These are phyloP conservation scores for Lasiosphaeris hirsuta DNA, from an alignment of 495 filamentous ascomycete species.

Conservation along the genomic window DNA sequence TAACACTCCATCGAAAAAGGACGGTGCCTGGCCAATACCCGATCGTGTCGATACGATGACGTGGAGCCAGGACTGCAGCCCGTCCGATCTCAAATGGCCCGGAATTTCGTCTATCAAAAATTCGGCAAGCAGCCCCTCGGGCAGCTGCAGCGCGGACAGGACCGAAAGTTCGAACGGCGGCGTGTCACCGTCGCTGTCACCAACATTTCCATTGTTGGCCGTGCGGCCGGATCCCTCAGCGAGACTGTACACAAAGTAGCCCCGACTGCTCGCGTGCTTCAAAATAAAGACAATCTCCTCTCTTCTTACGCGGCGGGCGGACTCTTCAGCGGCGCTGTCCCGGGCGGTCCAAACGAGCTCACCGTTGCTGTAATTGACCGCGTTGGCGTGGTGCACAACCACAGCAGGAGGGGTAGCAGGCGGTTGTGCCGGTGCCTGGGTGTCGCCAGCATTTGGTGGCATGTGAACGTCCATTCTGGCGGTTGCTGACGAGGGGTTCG, in stretches of 20 bases:
- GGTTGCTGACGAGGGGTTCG: background rate
- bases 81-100: constrained; percentile 28
- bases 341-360: constrained; percentile 8
- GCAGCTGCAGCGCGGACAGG: constrained; percentile 22
- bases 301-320: constrained; percentile 13
- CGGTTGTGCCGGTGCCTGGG: background rate
- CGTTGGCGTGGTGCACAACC: background rate
- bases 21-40: constrained; percentile 59
- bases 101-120: constrained; percentile 32
- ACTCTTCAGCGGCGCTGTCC: background rate
- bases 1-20: constrained; percentile 56
- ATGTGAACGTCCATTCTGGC: constrained; percentile 1
- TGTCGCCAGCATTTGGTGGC: constrained; percentile 8
- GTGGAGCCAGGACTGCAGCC: constrained; percentile 39
- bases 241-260: constrained; percentile 36
- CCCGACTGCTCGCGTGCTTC: background rate
- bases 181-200: background rate
- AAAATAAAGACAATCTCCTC: constrained; percentile 38
- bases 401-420: too few relatives aligned
- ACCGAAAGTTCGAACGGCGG: constrained; percentile 30
- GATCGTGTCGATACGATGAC: constrained; percentile 72
- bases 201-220: background rate
- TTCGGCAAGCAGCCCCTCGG: constrained; percentile 27
- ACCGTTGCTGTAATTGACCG: constrained; percentile 7
- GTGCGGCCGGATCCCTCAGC: constrained; percentile 18